Conservation (phyloP, 2,329 filamentous ascomycete species). For the Sporothrix euskadiensis region DNA sequence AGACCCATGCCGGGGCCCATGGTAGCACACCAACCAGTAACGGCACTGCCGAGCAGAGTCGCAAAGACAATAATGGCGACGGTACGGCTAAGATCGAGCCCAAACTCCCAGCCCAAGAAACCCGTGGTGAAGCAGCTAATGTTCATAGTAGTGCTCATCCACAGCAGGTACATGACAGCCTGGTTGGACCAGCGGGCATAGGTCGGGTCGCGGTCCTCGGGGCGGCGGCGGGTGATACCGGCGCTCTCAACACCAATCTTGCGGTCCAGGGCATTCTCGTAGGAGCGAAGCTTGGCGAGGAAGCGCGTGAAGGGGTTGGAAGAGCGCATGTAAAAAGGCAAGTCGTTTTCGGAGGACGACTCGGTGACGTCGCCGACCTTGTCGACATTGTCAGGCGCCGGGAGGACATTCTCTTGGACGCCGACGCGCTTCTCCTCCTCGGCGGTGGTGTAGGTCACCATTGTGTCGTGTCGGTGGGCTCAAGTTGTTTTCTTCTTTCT, state of each 20-base stretch:
- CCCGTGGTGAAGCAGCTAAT: constrained; percentile 53
- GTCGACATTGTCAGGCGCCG: constrained; percentile 10
- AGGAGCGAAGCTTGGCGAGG: constrained; percentile 43
- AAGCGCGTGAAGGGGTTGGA: constrained; percentile 35
- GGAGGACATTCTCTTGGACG: constrained; percentile 21
- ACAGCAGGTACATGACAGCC: constrained; percentile 53
- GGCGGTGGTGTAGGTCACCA: constrained; percentile 23
- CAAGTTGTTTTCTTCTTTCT: not conserved
- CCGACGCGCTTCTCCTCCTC: constrained; percentile 33
- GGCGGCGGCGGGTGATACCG: constrained; percentile 48
- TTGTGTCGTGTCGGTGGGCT: constrained; percentile 3
- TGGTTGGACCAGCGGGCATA: constrained; percentile 45
- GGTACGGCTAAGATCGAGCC: constrained; percentile 47
- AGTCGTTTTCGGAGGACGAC: constrained; percentile 14
- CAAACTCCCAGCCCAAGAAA: constrained; percentile 53
- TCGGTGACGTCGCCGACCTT: not conserved
- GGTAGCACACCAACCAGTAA: constrained; percentile 52
- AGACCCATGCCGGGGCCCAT: constrained; percentile 53
- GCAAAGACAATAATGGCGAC: constrained; percentile 50
- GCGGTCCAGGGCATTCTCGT: constrained; percentile 48
- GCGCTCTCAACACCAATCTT: constrained; percentile 53
- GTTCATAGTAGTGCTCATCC: constrained; percentile 55
- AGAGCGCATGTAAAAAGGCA: constrained; percentile 28
- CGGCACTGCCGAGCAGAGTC: constrained; percentile 47
- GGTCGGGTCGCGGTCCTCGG: constrained; percentile 46